A percentile compares a stretch with the other conserved stretches of the same genome.
Conservation (phyloP, 139 green algal genomes). For the Picocystis salinarum region DNA sequence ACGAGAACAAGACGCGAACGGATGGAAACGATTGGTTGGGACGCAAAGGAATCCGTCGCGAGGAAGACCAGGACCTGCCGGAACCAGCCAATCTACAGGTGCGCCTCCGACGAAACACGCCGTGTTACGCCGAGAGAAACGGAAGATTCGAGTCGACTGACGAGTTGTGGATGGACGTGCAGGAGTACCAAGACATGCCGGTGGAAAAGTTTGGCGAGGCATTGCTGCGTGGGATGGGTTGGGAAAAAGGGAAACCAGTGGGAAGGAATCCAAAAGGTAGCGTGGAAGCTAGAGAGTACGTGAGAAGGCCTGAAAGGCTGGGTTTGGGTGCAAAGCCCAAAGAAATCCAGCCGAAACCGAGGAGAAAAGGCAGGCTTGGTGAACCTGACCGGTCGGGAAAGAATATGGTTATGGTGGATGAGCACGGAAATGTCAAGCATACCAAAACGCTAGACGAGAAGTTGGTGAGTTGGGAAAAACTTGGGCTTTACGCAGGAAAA, state of each 20-base stretch:
- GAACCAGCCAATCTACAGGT: too few species aligned
- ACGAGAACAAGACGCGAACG: too few species aligned
- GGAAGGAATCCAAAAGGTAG: constrained; percentile 30
- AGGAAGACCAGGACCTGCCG: too few species aligned
- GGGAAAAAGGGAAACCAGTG: constrained; percentile 46
- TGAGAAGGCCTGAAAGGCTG: constrained; percentile 36
- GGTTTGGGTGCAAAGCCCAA: constrained; percentile 46
- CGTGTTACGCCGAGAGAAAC: too few species aligned
- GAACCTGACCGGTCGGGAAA: constrained; percentile 22
- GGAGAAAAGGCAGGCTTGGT: constrained; percentile 18
- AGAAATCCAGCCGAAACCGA: constrained; percentile 8
- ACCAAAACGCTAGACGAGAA: constrained; percentile 37
- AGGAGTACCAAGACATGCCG: constrained; percentile 27
- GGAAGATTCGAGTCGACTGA: too few species aligned
- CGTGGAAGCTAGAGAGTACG: constrained; percentile 42
- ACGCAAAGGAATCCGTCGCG: too few species aligned
- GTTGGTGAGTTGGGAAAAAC: constrained; percentile 24
- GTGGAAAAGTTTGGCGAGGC: constrained; percentile 53
- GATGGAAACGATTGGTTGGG: too few species aligned
- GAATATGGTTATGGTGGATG: constrained; percentile 26
- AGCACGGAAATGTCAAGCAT: constrained; percentile 28
- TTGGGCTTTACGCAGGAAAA: constrained; percentile 18
- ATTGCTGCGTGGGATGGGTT: constrained; percentile 62
- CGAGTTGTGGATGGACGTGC: neutral
- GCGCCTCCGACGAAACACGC: too few species aligned